Conservation (phyloP, 345 rosid species). For the Sapria himalayana region DNA sequence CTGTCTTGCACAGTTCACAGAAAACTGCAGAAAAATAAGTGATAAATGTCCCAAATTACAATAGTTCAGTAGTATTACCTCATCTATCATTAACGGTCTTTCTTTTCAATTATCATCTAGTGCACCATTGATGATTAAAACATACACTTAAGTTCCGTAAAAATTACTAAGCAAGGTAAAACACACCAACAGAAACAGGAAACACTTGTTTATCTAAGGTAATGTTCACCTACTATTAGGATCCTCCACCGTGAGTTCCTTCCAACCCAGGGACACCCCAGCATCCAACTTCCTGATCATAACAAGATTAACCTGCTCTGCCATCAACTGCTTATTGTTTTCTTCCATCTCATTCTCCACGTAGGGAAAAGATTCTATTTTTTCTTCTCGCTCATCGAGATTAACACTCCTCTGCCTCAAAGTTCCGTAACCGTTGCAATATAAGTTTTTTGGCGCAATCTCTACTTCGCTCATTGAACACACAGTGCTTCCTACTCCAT, state of each 20-base stretch:
- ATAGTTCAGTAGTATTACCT: too few species aligned
- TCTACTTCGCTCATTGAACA: too few species aligned
- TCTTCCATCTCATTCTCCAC: not conserved
- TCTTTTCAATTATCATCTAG: too few species aligned
- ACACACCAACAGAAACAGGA: not conserved
- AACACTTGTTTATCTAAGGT: not conserved
- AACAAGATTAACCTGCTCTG: not conserved
- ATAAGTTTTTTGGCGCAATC: too few species aligned
- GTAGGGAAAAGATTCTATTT: not conserved
- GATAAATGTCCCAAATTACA: too few species aligned
- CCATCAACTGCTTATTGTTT: not conserved
- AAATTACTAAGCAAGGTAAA: not conserved
- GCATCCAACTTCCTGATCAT: not conserved
- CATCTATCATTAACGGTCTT: too few species aligned
- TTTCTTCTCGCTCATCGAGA: not conserved
- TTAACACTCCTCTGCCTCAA: conserved; percentile 2
- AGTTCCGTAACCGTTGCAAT: not conserved
- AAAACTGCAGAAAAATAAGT: too few species aligned
- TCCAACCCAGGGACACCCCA: not conserved
- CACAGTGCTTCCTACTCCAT: too few species aligned
- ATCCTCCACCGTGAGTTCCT: conserved; percentile 2
- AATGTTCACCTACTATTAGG: not conserved
- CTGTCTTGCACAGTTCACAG: too few species aligned
- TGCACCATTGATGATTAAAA: too few species aligned
- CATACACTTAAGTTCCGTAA: too few species aligned